Evolutionary conservation across 192 early-diverging fungal species (phyloP).

Genomic region (Diversispora epigaea): DNA sequence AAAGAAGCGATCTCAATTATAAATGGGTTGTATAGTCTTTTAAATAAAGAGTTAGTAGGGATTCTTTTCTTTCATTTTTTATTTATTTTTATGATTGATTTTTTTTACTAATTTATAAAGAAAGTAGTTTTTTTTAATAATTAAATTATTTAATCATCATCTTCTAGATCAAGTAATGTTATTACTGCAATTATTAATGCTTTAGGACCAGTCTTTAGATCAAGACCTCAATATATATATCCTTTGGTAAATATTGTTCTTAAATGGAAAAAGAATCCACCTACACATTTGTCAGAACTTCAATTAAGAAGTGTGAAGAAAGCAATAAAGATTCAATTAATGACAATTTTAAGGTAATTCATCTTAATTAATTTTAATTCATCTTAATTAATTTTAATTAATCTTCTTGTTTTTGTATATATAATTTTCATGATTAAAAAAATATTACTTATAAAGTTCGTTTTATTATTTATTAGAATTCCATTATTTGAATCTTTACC

Average conservation of each 20-base stretch:
- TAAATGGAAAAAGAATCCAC: conserved; percentile 31
- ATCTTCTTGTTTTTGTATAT: background rate
- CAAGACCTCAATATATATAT: conserved; percentile 38
- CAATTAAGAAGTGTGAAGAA: conserved; percentile 39
- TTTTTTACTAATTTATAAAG: background rate
- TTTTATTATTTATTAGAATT: conserved; percentile 5
- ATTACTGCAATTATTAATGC: conserved; percentile 44
- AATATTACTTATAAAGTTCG: background rate
- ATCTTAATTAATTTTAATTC: background rate
- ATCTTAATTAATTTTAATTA: background rate
- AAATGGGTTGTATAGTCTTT: conserved; percentile 28
- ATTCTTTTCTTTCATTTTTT: background rate
- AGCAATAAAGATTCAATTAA: conserved; percentile 35
- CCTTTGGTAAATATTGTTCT: conserved; percentile 27
- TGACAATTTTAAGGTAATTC: conserved; percentile 39
- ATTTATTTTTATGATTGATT: background rate
- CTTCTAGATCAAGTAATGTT: conserved; percentile 31
- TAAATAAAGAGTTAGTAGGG: conserved; percentile 26
- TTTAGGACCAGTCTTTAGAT: conserved; percentile 36
- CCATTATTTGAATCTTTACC: background rate
- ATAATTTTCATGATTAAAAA: background rate
- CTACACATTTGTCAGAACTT: conserved; percentile 19
- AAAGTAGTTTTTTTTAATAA: background rate
- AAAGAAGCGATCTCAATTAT: conserved; percentile 37
- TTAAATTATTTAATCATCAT: background rate